A percentile compares a stretch with the other conserved stretches of the same genome.
Conservation (phyloP, 2,329 filamentous ascomycete genomes). For the Fusarium brevicatenulatum region DNA sequence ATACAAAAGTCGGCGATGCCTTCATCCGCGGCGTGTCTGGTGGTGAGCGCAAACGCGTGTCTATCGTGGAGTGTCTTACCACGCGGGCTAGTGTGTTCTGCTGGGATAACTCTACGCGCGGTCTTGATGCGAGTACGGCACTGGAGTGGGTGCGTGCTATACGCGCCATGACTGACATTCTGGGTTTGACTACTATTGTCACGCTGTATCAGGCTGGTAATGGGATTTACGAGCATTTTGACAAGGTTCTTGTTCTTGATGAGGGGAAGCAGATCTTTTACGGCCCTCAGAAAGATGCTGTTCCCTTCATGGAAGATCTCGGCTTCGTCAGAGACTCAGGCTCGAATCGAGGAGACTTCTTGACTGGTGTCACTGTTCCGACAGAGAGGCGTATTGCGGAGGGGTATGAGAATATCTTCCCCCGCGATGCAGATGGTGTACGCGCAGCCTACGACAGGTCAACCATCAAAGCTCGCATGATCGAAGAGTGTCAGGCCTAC, state of each 20-base stretch:
- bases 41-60: constrained; percentile 75
- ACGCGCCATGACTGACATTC: constrained; percentile 70
- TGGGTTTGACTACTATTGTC: constrained; percentile 68
- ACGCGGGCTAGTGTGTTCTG: constrained; percentile 68
- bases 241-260: constrained; percentile 76
- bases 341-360: constrained; percentile 72
- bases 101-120: constrained; percentile 75
- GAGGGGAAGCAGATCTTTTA: constrained; percentile 74
- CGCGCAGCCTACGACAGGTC: constrained; percentile 62
- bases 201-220: constrained; percentile 77
- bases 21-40: constrained; percentile 74
- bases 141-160: constrained; percentile 69
- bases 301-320: constrained; percentile 70
- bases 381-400: constrained; percentile 71
- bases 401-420: constrained; percentile 54
- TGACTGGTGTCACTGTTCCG: constrained; percentile 74
- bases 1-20: constrained; percentile 75
- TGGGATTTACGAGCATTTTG: constrained; percentile 74
- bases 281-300: constrained; percentile 66
- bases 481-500: constrained; percentile 63
- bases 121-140: constrained; percentile 72
- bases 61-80: constrained; percentile 71
- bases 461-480: constrained; percentile 60
- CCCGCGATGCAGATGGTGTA: constrained; percentile 56
- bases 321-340: constrained; percentile 71